phyloP scores from a whole-genome alignment of 2,329 filamentous ascomycete species.

The Colletotrichum siamense region DNA sequence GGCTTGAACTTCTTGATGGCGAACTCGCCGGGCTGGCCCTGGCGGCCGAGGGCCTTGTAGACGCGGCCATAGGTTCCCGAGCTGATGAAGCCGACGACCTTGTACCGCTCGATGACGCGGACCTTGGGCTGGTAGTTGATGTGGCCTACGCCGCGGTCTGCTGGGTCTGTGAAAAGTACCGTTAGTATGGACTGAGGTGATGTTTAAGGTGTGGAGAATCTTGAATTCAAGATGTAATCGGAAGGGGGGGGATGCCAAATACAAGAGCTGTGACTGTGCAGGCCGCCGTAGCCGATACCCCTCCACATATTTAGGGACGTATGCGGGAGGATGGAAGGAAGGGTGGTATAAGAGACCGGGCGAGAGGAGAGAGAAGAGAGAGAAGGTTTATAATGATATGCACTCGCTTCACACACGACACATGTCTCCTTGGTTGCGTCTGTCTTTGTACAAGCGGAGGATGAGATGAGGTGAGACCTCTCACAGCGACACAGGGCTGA shows the following conservation, averaged over 20 bases:
- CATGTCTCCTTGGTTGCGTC: neutral
- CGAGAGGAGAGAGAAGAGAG: neutral
- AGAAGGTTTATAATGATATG: neutral
- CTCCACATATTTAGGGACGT: slow-evolving; percentile 20
- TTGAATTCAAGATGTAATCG: neutral
- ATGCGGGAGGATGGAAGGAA: neutral
- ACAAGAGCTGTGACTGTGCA: slow-evolving; percentile 23
- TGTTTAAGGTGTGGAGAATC: slow-evolving; percentile 19
- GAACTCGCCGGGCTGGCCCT: slow-evolving; percentile 80
- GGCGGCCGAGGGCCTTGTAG: slow-evolving; percentile 87
- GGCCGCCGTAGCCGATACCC: slow-evolving; percentile 23
- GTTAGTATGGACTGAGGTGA: slow-evolving; percentile 37
- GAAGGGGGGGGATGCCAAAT: slow-evolving; percentile 5
- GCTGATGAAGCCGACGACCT: slow-evolving; percentile 97
- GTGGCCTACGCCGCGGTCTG: slow-evolving; percentile 52
- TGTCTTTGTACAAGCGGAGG: neutral
- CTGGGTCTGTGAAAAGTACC: slow-evolving; percentile 50
- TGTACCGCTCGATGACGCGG: slow-evolving; percentile 89
- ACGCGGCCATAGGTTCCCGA: slow-evolving; percentile 97
- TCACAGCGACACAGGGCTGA: slow-evolving; percentile 10
- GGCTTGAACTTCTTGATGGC: slow-evolving; percentile 99
- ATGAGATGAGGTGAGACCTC: neutral
- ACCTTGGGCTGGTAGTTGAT: slow-evolving; percentile 76
- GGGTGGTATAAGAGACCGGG: neutral
- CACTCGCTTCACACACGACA: slow-evolving; percentile 13